phyloP scores from a whole-genome alignment of 805 yeast genomes.

The Saturnispora galanensis region DNA sequence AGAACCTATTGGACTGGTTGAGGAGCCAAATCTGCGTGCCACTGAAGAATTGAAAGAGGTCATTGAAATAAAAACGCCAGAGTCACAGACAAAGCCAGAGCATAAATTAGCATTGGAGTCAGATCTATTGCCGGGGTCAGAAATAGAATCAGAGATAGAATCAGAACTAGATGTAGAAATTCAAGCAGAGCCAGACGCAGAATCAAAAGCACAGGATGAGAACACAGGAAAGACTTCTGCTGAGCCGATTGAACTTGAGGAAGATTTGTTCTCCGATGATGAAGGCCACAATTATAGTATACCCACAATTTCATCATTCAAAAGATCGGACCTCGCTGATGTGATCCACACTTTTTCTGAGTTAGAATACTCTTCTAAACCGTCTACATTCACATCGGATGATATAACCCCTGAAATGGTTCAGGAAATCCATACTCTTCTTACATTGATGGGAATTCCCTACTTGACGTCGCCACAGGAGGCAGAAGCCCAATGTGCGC shows the following conservation, averaged over 20 bases:
- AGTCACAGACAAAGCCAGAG: background rate
- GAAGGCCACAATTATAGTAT: too few relatives aligned
- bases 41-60: background rate
- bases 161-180: background rate
- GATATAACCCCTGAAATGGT: constrained; percentile 84
- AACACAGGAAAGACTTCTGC: too few relatives aligned
- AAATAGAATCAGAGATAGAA: too few relatives aligned
- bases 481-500: constrained; percentile 98
- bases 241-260: background rate
- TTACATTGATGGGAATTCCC: constrained; percentile 87
- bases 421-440: constrained; percentile 78
- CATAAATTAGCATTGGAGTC: background rate
- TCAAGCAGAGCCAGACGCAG: too few relatives aligned
- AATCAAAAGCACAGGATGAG: too few relatives aligned
- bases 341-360: background rate
- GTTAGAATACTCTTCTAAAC: background rate
- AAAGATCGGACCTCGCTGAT: background rate
- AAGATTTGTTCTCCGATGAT: background rate
- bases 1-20: too few relatives aligned
- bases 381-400: constrained; percentile 42
- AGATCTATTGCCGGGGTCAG: too few relatives aligned
- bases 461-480: constrained; percentile 96
- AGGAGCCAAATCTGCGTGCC: background rate
- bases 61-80: background rate
- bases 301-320: too few relatives aligned